Evolutionary conservation across 148 eudicot genomes (phyloP).

Genomic region (Chenopodium berlandieri): DNA sequence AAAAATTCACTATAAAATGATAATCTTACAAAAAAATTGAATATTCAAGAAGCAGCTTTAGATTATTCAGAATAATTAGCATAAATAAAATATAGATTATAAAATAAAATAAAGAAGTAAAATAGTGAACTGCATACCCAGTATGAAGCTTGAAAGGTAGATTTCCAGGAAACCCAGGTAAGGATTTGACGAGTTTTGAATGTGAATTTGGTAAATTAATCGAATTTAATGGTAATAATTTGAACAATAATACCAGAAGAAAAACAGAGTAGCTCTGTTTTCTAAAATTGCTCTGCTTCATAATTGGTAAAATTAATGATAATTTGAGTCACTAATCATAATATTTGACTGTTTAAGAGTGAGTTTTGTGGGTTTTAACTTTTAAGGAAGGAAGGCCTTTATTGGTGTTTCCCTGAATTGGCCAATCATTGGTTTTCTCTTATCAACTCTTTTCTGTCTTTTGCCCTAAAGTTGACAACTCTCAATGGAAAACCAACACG

Average conservation of each 20-base stretch:
- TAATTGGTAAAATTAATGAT: no score
- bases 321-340: no score
- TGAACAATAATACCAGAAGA: neutral
- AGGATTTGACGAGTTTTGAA: neutral
- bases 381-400: no score
- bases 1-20: neutral
- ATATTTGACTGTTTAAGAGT: no score
- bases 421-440: no score
- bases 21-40: neutral
- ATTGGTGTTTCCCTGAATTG: no score
- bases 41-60: neutral
- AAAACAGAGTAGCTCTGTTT: neutral
- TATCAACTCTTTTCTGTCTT: no score
- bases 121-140: conserved; percentile 1
- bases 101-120: no score
- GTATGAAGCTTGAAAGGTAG: conserved; percentile 14
- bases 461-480: no score
- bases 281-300: neutral
- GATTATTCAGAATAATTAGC: neutral
- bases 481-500: no score
- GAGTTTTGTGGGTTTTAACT: no score
- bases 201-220: neutral
- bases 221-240: neutral
- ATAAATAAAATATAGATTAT: no score
- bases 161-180: conserved; percentile 7